Base-by-base conservation (phyloP, 164 flowering plant genomes). In the Stephania japonica region DNA sequence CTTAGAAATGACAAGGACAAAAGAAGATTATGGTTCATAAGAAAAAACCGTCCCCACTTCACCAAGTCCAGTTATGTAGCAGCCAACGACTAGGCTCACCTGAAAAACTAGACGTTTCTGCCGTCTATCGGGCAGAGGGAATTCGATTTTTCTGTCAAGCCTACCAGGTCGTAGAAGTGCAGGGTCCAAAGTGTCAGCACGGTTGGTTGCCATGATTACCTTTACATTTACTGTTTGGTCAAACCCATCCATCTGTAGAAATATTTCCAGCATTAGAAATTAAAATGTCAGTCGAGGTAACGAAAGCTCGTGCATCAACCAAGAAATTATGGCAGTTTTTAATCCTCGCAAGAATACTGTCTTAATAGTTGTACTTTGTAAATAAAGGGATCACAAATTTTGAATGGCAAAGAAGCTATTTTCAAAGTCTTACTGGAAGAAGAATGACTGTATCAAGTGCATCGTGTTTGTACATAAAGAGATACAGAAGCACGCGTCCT, bases 61-160 rank as follows among this genome's bases (percentile, higher is more conserved):
- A n/a, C 24, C 16, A 47, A 47, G 53, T 47, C 53, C 53, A 47
- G 53, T 47, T 12, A 44, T 47, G 56, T 23, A 38, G 71, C 26
- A 5, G 25, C 32, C 47, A 27, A 18, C 13, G 7, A 19, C 41
- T 56, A 42, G 5, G 68, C 76, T 76, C 67, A 90, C 99, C 90
- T 94, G 98, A 70, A 94, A 94, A 72, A 94, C 98, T 78, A 94
- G 98, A 80, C 99, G 87, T 84, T 94, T 94, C 69, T 94, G 99
- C 24, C 98, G 82, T 69, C 98, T 85, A 81, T 94, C 98, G 44
- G 98, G 98, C 80, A 94, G 78, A 78, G 99, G 99, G 75, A 94
- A 94, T 75, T 94, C 99, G 74, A 94, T 94, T 76, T 94, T 94
- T 23, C 99, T 84, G 73, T 94, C 99, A 75, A 94, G 91, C 75